These are phyloP conservation scores for Trametes meyenii DNA, from an alignment of 768 basidiomycete species.

Conservation along the genomic window DNA sequence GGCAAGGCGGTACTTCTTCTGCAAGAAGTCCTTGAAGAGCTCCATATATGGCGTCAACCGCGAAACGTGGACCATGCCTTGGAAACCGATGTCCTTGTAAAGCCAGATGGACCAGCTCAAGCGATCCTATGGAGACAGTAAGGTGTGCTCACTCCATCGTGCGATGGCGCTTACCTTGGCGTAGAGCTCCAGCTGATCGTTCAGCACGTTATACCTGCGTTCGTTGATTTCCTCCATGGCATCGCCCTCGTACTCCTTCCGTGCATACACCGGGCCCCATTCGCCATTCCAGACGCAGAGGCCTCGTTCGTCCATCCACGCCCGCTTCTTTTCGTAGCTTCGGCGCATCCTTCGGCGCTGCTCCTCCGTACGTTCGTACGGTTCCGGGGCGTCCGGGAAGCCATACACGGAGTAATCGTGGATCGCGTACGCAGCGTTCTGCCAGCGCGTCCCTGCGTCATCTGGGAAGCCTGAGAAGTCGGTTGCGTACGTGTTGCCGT, in stretches of 20 bases:
- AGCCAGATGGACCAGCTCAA: constrained; percentile 87
- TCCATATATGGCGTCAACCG: constrained; percentile 71
- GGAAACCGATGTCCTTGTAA: constrained; percentile 85
- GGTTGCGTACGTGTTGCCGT: constrained; percentile 81
- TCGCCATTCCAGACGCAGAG: constrained; percentile 82
- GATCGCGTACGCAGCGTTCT: constrained; percentile 76
- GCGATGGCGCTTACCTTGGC: constrained; percentile 44
- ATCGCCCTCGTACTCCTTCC: constrained; percentile 53
- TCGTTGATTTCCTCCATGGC: constrained; percentile 70
- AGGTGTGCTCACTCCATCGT: background rate
- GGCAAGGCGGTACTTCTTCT: constrained; percentile 78
- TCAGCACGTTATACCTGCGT: constrained; percentile 64
- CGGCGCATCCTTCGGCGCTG: constrained; percentile 55
- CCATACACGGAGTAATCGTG: constrained; percentile 81
- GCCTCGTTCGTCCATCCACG: constrained; percentile 72
- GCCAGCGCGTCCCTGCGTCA: constrained; percentile 56
- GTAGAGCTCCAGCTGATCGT: constrained; percentile 77
- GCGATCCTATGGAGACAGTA: constrained; percentile 34
- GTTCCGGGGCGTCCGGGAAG: constrained; percentile 63
- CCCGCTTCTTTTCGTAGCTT: constrained; percentile 74
- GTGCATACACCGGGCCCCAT: constrained; percentile 84
- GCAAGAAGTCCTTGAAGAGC: constrained; percentile 68
- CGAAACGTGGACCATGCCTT: constrained; percentile 82
- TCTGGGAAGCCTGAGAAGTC: constrained; percentile 76
- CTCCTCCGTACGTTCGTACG: constrained; percentile 54